Evolutionary conservation across 176 grass and related monocot genomes (phyloP), one percentile per base, ranked within the genome.

Genomic region (Phoenix roebelenii): DNA sequence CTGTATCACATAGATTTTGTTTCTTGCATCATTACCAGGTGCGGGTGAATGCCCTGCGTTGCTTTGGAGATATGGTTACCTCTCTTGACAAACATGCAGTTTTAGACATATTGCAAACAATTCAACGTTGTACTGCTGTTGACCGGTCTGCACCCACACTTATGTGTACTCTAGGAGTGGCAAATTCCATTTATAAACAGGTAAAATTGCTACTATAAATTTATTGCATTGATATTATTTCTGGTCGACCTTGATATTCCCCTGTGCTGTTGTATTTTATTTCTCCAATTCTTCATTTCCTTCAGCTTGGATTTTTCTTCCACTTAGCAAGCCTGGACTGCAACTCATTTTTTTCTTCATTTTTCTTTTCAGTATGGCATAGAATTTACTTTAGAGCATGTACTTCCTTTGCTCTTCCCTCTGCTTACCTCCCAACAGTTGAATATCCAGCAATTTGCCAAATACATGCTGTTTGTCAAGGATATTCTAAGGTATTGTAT

Each of bases 381-480:
- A 57, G 94, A 98, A 53, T 98, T 93, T 69, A 77, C 94, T 28
- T 66, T 74, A 29, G 94, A 98, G 68, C 54, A 83, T 81, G 87
- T 93, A 66, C 73, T 93, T 64, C 88, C 88, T 73, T 71, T 98
- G 67, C 51, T 98, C 50, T 93, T 93, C 74, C 94, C 94, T 5
- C 65, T 98, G 64, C 87, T 93, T 67, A 98, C 68, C 56, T 79
- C 85, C 44, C 85, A 85, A 58, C 88, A 98, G 73, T 50, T 98
- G 73, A 98, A 90, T 67, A 76, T 93, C 39, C 94, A 98, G 59
- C 94, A 98, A 76, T 98, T 98, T 78, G 94, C 94, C 23, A 93
- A 98, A 70, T 98, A 89, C 68, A 93, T 98, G 76, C 71, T 98
- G 28, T 98, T 98, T 80, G 82, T 98, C 50, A 98, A 89, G 71